Evolutionary conservation across 306 rosid species (phyloP), one percentile per base, ranked within the genome.

Genomic region (Quercus cerris): DNA sequence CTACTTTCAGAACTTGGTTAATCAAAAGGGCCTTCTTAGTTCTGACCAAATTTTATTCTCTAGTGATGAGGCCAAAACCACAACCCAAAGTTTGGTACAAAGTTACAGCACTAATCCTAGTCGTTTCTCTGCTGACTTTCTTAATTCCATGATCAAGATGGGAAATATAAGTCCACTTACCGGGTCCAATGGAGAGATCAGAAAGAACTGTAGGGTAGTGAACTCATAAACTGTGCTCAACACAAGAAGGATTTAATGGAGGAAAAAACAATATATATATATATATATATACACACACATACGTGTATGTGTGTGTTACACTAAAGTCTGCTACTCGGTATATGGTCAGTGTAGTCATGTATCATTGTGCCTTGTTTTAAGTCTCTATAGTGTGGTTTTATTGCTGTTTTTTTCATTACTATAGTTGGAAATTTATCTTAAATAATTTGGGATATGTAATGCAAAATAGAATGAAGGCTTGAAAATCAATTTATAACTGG

Each of bases 31-130:
- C 0, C 95, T 95, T 70, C 88, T 95, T 12, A 52, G 89, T 62
- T 95, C 98, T 44, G 99, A 95, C 72, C 98, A 95, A 80, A 78
- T 88, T 63, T 81, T 93, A 1, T 78, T 86, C 79, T 88, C 97
- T 0, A 71, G 90, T 75, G 75, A 74, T 4, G 75, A 14, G 28
- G 94, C 93, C 3, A 79, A 41, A 46, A 84, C 86, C 22, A 86
- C 93, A 6, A 79, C 92, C 12, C 90, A 87, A 61, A 82, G 78
- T 52, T 67, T 90, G 72, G 97, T 95, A 13, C 86, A 80, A 67
- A 81, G 75, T 78, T 95, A 95, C 31, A 89, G 86, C 82, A 56
- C 64, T 0, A 31, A 86, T 28, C 1, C 18, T 23, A n/a, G 56
- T 8, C 93, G 81, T 63, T 95, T 91, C 91, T 70, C 78, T 35